Base-by-base conservation (phyloP, 2,329 filamentous ascomycete species). In the Trichoderma endophyticum region DNA sequence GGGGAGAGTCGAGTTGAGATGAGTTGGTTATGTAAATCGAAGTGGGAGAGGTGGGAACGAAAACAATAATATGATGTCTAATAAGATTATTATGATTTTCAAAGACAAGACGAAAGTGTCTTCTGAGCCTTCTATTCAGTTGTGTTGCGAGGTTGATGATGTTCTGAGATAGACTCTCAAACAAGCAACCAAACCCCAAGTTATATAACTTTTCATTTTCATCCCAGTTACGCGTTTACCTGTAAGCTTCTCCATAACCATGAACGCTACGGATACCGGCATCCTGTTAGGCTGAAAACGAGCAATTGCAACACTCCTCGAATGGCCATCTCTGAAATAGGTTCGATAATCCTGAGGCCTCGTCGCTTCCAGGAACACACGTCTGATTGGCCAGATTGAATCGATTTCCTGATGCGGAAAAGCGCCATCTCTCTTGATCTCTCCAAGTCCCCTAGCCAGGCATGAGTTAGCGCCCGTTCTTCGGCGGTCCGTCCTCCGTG, bases 341-440 rank as follows among this genome's bases (percentile, higher is more conserved):
- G 26, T 11, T 60, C 57, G 54, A 60, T 60, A 30, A 60, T 18
- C 34, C 34, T 59, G 34, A 15, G 24, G 65, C 30, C 26, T 57
- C 54, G 14, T 18, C 32, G n/a, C 18, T 68, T 39, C 43, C 32
- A 68, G 54, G 65, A 48, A 68, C 65, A 30, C 14, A 21, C 18
- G n/a, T 7, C 21, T 67, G 7, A 54, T 59, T 67, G 54, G 70
- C 21, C 18, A 4, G 39, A 30, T 72, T 61, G 71, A 72, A 72
- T 54, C 9, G 54, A 26, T 60, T 66, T 15, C 71, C 26, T 1
- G 3, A 61, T 60, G 0, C 8, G 71, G 66, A 60, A 51, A 32
- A 61, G 71, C 65, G 71, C 26, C 71, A 57, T 71, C 63, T 67
- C 34, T 21, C 24, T 7, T 11, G 57, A 60, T 60, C 57, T 60